Base-by-base conservation (phyloP, 2,329 filamentous ascomycete species). In the Monosporascus sp. region DNA sequence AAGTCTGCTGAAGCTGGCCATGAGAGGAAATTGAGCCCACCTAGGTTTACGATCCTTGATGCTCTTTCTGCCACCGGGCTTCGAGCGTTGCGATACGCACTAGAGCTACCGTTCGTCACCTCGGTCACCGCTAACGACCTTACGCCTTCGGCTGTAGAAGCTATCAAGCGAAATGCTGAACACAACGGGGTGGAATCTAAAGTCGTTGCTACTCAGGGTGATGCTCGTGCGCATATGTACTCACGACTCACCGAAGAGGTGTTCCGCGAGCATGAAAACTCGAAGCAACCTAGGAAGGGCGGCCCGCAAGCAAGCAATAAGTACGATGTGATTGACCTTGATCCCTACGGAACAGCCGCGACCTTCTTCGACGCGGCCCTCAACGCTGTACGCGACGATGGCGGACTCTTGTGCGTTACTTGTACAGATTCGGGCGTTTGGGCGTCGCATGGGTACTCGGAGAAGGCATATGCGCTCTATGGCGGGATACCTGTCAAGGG, bases 351-450 rank as follows among this genome's bases (percentile, higher is more conserved):
- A 42, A 95, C 90, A 0, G 94, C 93, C 1, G 90, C 89, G 9
- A 89, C 90, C 1, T 99, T 99, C 70, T 80, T 99, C 51, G 94
- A 99, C 67, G 85, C 90, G 1, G 91, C 94, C 1, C 77, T 99
- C 8, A 92, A 97, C 71, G 84, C 89, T 1, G 81, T 97, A 7
- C 84, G 80, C 48, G 82, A 88, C 58, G 90, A 97, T 61, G 93
- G 93, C 1, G 94, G 94, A 4, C 77, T 99, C 39, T 79, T 99
- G 5, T 97, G 92, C 68, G 88, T 99, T 5, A 99, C 94, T 2
- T 99, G 94, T 71, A 99, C 94, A 0, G 94, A 99, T 69, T 92
- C 93, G 9, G 91, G 89, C 9, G 90, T 99, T 2, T 99, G 92
- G 81, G 93, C 93, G 1, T 96, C 93, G 0, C 89, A 90, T 61